Conservation (phyloP, 805 yeast genomes). For the Spathaspora arborariae region DNA sequence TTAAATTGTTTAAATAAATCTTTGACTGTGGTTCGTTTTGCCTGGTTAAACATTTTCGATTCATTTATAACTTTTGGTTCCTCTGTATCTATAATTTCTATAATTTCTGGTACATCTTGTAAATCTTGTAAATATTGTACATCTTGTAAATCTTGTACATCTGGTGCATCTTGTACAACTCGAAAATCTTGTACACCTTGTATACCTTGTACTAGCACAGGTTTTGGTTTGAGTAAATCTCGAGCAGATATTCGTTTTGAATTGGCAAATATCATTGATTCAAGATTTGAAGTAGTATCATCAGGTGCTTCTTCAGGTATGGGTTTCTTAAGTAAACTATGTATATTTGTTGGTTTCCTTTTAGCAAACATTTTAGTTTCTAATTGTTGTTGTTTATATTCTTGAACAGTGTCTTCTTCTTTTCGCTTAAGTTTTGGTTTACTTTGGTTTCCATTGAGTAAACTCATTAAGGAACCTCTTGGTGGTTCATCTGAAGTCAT, state of each 20-base stretch:
- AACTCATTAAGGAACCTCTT: neutral
- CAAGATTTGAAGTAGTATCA: slow-evolving; percentile 9
- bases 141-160: too few relatives aligned
- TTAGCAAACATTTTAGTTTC: slow-evolving; percentile 19
- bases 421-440: neutral
- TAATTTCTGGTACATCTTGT: neutral
- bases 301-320: neutral
- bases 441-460: neutral
- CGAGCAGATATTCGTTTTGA: neutral
- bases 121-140: too few relatives aligned
- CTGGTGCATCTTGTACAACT: too few relatives aligned
- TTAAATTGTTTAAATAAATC: slow-evolving; percentile 53
- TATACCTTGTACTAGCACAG: neutral
- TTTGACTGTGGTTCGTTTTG: slow-evolving; percentile 26
- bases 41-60: slow-evolving; percentile 15
- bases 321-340: slow-evolving; percentile 7
- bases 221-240: neutral
- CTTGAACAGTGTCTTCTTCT: neutral
- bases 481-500: neutral
- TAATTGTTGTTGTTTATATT: slow-evolving; percentile 8
- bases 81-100: neutral
- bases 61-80: slow-evolving; percentile 4
- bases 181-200: too few relatives aligned
- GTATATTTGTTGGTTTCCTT: slow-evolving; percentile 15
- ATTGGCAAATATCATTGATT: slow-evolving; percentile 16